Evolutionary conservation across 495 filamentous ascomycete species (phyloP).

Genomic region (Penicillium canariense): DNA sequence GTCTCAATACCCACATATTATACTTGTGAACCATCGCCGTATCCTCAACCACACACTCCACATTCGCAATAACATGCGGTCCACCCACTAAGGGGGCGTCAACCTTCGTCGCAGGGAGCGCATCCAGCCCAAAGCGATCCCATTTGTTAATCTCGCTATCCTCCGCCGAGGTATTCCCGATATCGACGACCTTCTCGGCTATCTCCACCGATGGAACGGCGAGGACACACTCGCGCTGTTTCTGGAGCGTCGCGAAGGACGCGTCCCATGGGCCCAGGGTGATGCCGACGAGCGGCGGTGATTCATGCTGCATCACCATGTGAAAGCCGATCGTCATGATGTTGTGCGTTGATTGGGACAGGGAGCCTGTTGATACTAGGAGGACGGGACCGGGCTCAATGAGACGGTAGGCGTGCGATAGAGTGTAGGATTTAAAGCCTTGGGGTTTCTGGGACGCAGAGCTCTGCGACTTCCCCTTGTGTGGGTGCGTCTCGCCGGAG

Average conservation of each 20-base stretch:
- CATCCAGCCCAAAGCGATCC: constrained; percentile 32
- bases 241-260: constrained; percentile 29
- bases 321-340: constrained; percentile 41
- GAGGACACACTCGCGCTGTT: constrained; percentile 32
- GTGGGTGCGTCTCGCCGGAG: not conserved
- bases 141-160: constrained; percentile 16
- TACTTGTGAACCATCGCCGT: constrained; percentile 36
- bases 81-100: constrained; percentile 36
- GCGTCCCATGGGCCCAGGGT: constrained; percentile 38
- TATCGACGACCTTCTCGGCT: constrained; percentile 26
- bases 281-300: constrained; percentile 32
- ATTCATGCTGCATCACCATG: constrained; percentile 39
- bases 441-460: not conserved
- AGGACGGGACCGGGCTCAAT: constrained; percentile 37
- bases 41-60: constrained; percentile 38
- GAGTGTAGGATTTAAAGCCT: constrained; percentile 21
- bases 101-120: constrained; percentile 28
- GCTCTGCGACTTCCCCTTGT: not conserved
- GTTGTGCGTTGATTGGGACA: constrained; percentile 32
- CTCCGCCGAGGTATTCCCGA: constrained; percentile 31
- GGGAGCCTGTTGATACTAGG: constrained; percentile 35
- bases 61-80: constrained; percentile 30
- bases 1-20: constrained; percentile 35
- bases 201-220: constrained; percentile 30
- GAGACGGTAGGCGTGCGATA: constrained; percentile 33